These are phyloP conservation scores for Trichoderma breve DNA, from an alignment of 2,329 filamentous ascomycete species.

Conservation along the genomic window DNA sequence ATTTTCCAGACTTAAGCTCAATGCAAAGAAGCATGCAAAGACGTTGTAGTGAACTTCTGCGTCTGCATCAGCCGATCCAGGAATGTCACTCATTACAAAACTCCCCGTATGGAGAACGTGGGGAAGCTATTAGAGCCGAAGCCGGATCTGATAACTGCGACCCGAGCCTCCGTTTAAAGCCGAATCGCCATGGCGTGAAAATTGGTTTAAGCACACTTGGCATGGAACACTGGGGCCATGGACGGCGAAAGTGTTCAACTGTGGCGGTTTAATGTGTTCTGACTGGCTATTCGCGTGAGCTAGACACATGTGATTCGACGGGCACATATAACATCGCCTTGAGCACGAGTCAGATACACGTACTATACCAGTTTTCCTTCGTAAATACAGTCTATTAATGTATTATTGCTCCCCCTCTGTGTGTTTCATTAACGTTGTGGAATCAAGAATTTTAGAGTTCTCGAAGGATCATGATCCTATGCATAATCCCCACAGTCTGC, in stretches of 20 bases:
- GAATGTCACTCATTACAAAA: not conserved
- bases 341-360: not conserved
- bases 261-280: not conserved
- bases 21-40: not conserved
- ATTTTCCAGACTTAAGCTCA: not conserved
- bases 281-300: not conserved
- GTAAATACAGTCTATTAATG: not conserved
- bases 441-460: not conserved
- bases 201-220: not conserved
- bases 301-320: not conserved
- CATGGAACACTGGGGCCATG: not conserved
- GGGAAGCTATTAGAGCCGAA: constrained; percentile 8
- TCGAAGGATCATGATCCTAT: not conserved
- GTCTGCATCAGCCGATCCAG: not conserved
- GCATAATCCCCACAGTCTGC: not conserved
- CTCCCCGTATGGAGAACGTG: constrained; percentile 2
- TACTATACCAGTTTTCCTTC: not conserved
- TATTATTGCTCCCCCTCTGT: not conserved
- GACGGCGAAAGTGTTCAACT: not conserved
- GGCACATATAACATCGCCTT: not conserved
- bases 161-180: constrained; percentile 11
- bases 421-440: not conserved
- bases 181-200: not conserved
- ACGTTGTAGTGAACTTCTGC: not conserved
- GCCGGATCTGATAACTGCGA: constrained; percentile 10